These are phyloP conservation scores for Westerdykella sp. DNA, from an alignment of 2,329 filamentous ascomycete genomes.

Conservation along the genomic window DNA sequence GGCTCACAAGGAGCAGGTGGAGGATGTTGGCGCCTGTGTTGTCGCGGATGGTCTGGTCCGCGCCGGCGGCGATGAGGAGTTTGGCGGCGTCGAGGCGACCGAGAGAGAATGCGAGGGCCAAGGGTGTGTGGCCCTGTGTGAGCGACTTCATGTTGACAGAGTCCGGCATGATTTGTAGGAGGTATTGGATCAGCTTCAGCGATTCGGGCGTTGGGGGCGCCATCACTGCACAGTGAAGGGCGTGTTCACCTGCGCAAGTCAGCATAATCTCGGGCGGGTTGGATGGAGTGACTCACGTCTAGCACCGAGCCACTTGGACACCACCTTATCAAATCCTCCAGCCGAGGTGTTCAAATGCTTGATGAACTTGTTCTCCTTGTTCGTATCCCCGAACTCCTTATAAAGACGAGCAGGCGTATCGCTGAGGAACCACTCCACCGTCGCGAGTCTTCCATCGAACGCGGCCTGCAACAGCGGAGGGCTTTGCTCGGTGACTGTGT, in stretches of 20 bases:
- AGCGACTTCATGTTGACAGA: slow-evolving; percentile 55
- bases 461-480: slow-evolving; percentile 59
- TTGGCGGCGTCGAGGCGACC: slow-evolving; percentile 52
- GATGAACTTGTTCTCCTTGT: slow-evolving; percentile 57
- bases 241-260: slow-evolving; percentile 49
- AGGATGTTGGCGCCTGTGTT: slow-evolving; percentile 59
- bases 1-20: slow-evolving; percentile 48
- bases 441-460: slow-evolving; percentile 53
- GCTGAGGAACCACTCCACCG: slow-evolving; percentile 71
- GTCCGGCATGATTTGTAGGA: slow-evolving; percentile 57
- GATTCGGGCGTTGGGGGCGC: slow-evolving; percentile 38
- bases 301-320: slow-evolving; percentile 56
- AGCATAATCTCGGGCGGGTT: slow-evolving; percentile 6
- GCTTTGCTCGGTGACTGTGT: slow-evolving; percentile 27
- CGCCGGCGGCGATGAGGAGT: slow-evolving; percentile 60
- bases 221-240: slow-evolving; percentile 55
- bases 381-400: slow-evolving; percentile 58
- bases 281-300: slow-evolving; percentile 46
- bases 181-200: slow-evolving; percentile 56
- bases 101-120: slow-evolving; percentile 59
- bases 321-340: slow-evolving; percentile 58
- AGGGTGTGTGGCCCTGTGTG: slow-evolving; percentile 54
- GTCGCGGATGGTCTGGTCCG: slow-evolving; percentile 62
- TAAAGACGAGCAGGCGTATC: slow-evolving; percentile 64
- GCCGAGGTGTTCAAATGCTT: slow-evolving; percentile 54